Evolutionary conservation across 495 filamentous ascomycete species (phyloP).

Genomic region (Aspergillus conjunctus): DNA sequence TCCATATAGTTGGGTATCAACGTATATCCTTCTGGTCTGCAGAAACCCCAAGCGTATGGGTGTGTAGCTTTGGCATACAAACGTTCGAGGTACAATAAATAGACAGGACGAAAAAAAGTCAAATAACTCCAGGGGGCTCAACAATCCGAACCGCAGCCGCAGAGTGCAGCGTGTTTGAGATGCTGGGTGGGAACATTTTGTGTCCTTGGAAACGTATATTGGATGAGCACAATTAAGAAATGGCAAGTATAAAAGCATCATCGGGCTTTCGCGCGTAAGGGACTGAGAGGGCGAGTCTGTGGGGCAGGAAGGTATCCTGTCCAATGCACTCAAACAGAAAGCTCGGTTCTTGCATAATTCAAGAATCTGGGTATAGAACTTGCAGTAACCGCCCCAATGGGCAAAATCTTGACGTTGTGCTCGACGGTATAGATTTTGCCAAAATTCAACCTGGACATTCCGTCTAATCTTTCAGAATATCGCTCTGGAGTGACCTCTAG

Average conservation of each 20-base stretch:
- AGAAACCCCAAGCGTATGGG: not conserved
- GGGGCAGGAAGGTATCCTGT: not conserved
- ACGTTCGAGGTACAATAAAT: no score
- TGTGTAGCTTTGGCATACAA: not conserved
- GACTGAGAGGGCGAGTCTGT: no score
- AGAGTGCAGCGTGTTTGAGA: no score
- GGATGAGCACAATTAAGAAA: no score
- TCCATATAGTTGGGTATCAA: not conserved
- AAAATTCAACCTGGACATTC: slow-evolving; percentile 48
- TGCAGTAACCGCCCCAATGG: slow-evolving; percentile 35
- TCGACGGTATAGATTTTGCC: slow-evolving; percentile 52
- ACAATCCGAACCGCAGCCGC: no score
- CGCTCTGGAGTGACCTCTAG: slow-evolving; percentile 31
- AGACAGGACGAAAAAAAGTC: no score
- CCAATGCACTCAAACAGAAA: not conserved
- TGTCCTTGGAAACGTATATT: no score
- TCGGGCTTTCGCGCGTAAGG: no score
- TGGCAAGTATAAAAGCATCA: no score
- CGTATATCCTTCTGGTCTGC: slow-evolving; percentile 5
- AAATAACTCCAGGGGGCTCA: no score
- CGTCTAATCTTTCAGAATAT: slow-evolving; percentile 34
- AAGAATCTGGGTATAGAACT: slow-evolving; percentile 32
- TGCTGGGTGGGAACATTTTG: no score
- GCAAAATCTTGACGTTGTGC: slow-evolving; percentile 47
- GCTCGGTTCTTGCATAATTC: slow-evolving; percentile 26